Base-by-base conservation (phyloP, 139 green algal genomes). In the Chlorella sp. region DNA sequence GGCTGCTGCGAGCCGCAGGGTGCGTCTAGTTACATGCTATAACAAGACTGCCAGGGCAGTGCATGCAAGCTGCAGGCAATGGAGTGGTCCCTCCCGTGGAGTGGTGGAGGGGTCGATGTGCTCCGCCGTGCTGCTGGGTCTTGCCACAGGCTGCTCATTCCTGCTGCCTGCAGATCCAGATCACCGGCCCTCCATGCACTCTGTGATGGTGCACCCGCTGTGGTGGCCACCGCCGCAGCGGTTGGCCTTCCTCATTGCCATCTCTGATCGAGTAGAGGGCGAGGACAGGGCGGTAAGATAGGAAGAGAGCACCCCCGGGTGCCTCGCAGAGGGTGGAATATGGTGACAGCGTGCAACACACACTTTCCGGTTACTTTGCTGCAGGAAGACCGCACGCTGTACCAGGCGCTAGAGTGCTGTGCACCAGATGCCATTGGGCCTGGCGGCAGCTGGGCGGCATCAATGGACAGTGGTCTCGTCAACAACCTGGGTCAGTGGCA, bases 221-320 rank as follows among this genome's bases (percentile, higher is more conserved):
- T 98, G 97, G 94, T 99, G 97, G 97, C 76, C 74, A 13, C 63
- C 90, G 5, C 92, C 94, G 56, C 87, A 92, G 82, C 90, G 89
- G 41, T 92, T 99, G 68, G 79, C 92, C 30, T 99, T 99, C 93
- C 90, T 99, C 30, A 86, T 96, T n/a, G 94, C 97, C 56, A 78
- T 94, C 25, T 92, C 81, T 26, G 92, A 97, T 87, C 92, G 94
- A 28, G 88, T 99, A 57, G 97, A 99, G 90, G 88, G 88, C 72
- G 96, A 98, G 90, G 97, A 98, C 89, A 91, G 93, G 20, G 94
- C 88, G 80, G 86, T 88, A 80, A 28, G n/a, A n/a, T n/a, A n/a
- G n/a, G n/a, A n/a, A n/a, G n/a, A n/a, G n/a, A n/a, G n/a, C n/a
- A n/a, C n/a, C n/a, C n/a, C n/a, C n/a, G n/a, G n/a, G n/a, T n/a